phyloP scores from a whole-genome alignment of 2,329 filamentous ascomycete species.

The Diaporthe sp. region DNA sequence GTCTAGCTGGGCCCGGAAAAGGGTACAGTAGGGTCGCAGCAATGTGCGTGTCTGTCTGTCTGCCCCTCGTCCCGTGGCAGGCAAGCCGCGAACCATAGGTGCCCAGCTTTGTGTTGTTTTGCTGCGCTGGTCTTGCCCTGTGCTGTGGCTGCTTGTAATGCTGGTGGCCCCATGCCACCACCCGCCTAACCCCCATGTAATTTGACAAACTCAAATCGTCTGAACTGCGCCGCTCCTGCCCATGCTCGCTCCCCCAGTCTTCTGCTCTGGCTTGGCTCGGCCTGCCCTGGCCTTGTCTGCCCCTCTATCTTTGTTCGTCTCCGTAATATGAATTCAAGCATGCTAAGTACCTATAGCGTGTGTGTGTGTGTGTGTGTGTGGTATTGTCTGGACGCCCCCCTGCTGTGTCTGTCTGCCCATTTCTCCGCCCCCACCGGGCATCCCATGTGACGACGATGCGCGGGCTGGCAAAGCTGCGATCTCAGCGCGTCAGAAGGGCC shows the following conservation, averaged over 20 bases:
- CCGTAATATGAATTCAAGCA: not conserved
- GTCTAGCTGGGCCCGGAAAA: constrained; percentile 6
- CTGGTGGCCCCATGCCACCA: not conserved
- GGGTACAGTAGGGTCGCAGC: constrained; percentile 6
- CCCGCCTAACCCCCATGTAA: not conserved
- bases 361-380: not conserved
- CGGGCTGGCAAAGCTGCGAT: constrained; percentile 2
- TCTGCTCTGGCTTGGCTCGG: not conserved
- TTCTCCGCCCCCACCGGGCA: constrained; percentile 20
- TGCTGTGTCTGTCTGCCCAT: constrained; percentile 1
- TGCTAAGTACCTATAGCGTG: too few relatives aligned
- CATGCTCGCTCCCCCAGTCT: constrained; percentile 37
- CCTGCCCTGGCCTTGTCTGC: not conserved
- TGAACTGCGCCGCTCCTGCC: constrained; percentile 63
- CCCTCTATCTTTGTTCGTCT: not conserved
- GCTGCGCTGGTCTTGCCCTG: not conserved
- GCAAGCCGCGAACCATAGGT: constrained; percentile 27
- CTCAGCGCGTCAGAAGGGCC: constrained; percentile 27
- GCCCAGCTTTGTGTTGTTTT: not conserved
- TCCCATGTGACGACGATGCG: not conserved
- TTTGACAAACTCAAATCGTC: constrained; percentile 29
- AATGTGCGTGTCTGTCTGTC: not conserved
- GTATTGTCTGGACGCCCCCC: not conserved
- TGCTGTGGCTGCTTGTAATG: not conserved
- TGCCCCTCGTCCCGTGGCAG: constrained; percentile 15